phyloP scores from a whole-genome alignment of 257 asterid species.

The Gentiana dahurica region DNA sequence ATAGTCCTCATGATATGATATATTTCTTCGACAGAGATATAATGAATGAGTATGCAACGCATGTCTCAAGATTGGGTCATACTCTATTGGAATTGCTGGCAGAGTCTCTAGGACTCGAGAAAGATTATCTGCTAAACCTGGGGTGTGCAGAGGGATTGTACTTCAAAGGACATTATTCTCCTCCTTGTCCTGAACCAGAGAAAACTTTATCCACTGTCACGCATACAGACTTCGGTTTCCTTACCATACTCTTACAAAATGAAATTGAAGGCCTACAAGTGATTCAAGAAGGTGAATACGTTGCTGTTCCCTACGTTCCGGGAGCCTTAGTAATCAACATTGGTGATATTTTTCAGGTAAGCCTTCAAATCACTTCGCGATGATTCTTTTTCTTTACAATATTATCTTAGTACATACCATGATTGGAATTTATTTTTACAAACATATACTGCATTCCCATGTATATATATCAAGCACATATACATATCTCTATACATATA shows the following conservation, averaged over 20 bases:
- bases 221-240: conserved; percentile 4
- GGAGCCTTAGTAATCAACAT: conserved; percentile 1
- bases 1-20: too few relatives aligned
- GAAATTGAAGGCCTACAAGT: conserved; percentile 7
- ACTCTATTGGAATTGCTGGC: conserved; percentile 1
- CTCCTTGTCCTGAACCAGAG: conserved; percentile 8
- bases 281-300: conserved; percentile 1
- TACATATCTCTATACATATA: too few relatives aligned
- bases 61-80: not conserved
- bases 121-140: conserved; percentile 1
- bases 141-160: conserved; percentile 4
- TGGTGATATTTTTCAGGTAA: conserved; percentile 6
- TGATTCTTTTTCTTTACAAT: too few relatives aligned
- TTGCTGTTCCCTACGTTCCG: conserved; percentile 1
- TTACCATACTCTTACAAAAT: conserved; percentile 2
- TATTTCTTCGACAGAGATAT: not conserved
- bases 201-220: conserved; percentile 2
- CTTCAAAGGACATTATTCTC: conserved; percentile 5
- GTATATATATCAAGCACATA: too few relatives aligned
- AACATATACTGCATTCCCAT: too few relatives aligned
- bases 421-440: too few relatives aligned
- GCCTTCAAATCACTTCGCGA: too few relatives aligned
- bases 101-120: conserved; percentile 5
- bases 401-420: too few relatives aligned
- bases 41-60: not conserved